Evolutionary conservation across 2,329 filamentous ascomycete genomes (phyloP).

Genomic region (Pseudocercospora ulei): DNA sequence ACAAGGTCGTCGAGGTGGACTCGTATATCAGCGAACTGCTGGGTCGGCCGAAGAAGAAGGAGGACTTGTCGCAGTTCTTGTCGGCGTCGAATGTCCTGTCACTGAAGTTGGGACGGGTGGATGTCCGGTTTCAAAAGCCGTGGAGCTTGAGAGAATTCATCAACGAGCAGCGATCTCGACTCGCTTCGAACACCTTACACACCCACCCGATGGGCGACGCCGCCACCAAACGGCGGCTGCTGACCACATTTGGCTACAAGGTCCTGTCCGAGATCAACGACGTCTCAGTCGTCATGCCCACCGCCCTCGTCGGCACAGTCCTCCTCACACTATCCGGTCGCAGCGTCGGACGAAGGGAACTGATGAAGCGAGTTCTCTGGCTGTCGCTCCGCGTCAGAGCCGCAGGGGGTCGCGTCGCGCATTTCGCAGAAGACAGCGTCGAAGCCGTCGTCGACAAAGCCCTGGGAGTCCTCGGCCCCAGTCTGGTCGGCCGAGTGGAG

Average conservation of each 20-base stretch:
- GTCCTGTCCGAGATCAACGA: slow-evolving; percentile 90
- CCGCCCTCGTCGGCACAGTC: slow-evolving; percentile 87
- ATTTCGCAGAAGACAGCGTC: slow-evolving; percentile 74
- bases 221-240: slow-evolving; percentile 53
- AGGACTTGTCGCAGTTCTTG: slow-evolving; percentile 85
- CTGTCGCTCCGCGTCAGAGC: slow-evolving; percentile 68
- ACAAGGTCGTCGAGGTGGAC: slow-evolving; percentile 97
- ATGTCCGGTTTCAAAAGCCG: slow-evolving; percentile 91
- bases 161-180: slow-evolving; percentile 57
- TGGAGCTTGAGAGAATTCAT: slow-evolving; percentile 85
- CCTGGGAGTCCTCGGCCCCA: slow-evolving; percentile 80
- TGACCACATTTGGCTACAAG: slow-evolving; percentile 82
- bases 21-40: slow-evolving; percentile 92
- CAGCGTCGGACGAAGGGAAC: slow-evolving; percentile 77
- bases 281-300: slow-evolving; percentile 96
- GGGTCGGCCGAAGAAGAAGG: slow-evolving; percentile 88
- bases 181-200: slow-evolving; percentile 32
- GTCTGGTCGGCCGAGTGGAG: slow-evolving; percentile 69
- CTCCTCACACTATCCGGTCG: slow-evolving; percentile 82
- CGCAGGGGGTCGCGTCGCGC: slow-evolving; percentile 84
- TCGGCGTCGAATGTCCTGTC: slow-evolving; percentile 80
- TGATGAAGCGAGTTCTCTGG: slow-evolving; percentile 84
- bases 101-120: slow-evolving; percentile 77
- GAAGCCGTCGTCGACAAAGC: slow-evolving; percentile 78
- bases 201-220: slow-evolving; percentile 38